These are phyloP conservation scores for Cytidiella melzeri DNA, from an alignment of 768 basidiomycete species.

Conservation along the genomic window DNA sequence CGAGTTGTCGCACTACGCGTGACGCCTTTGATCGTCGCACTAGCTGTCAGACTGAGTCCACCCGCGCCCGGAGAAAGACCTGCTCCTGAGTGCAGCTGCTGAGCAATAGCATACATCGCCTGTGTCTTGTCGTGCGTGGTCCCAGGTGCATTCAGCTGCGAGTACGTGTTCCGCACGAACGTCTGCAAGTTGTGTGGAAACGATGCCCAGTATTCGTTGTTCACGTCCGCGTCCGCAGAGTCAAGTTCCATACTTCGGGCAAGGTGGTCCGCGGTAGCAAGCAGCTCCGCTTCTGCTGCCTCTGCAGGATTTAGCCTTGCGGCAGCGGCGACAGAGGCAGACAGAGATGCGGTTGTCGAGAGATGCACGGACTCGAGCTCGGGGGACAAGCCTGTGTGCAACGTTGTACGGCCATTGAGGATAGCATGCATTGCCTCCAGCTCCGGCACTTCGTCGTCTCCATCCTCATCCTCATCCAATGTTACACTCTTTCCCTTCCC, in stretches of 20 bases:
- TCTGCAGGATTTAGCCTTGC: conserved; percentile 28
- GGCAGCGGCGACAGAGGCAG: conserved; percentile 29
- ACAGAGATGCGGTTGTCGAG: conserved; percentile 39
- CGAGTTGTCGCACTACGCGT: conserved; percentile 30
- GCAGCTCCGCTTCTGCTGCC: conserved; percentile 50
- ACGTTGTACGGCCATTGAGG: conserved; percentile 12
- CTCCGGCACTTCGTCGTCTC: conserved; percentile 20
- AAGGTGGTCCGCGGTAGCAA: conserved; percentile 56
- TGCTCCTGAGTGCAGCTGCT: conserved; percentile 48
- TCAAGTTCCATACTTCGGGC: conserved; percentile 46
- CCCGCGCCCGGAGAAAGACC: neutral
- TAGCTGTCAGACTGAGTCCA: conserved; percentile 21
- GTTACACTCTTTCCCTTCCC: conserved; percentile 31
- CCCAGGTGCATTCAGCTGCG: conserved; percentile 29
- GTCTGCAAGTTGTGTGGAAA: conserved; percentile 63
- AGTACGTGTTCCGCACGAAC: conserved; percentile 46
- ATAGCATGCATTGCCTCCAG: conserved; percentile 15
- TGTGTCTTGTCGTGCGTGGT: conserved; percentile 39
- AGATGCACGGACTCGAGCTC: conserved; percentile 43
- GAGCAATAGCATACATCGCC: conserved; percentile 64
- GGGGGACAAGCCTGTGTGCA: conserved; percentile 35
- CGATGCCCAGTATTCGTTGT: conserved; percentile 66
- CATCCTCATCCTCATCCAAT: conserved; percentile 24
- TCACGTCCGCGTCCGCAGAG: conserved; percentile 30
- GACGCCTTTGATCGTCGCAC: conserved; percentile 19